Evolutionary conservation across 176 grass and related monocot species (phyloP), one percentile per base, ranked within the genome.

Genomic region (Hordeum marinum): DNA sequence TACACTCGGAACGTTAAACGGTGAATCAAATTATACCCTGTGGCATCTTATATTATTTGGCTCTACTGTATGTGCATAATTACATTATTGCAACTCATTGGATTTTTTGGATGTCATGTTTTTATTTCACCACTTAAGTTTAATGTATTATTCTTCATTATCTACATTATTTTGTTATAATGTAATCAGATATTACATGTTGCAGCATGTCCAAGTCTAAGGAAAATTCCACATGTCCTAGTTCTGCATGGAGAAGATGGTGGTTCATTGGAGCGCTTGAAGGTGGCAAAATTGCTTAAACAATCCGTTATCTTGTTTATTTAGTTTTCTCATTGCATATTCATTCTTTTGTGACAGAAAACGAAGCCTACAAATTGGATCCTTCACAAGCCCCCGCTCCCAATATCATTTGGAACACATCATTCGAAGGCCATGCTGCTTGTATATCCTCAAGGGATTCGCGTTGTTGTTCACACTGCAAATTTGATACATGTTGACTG

Each of bases 401-500:
- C 93, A 83, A 98, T 98, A 83, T 90, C 96, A 81, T 98, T 92
- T 92, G 96, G 96, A 87, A 98, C 96, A 80, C 93, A 98, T 87
- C 93, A 98, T 85, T 95, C 89, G n/a, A 98, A 95, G 88, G 93
- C 93, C 42, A 94, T 98, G 89, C 78, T 98, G 74, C 93, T 98
- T 83, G 88, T 98, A 72, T 98, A 98, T 78, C 88, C 89, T 82
- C 76, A 63, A 89, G 96, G 96, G 29, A 83, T 98, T 52, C 89
- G 91, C 58, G 80, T 98, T 92, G 93, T 94, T 87, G 91, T 98
- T 55, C 96, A 98, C 81, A 95, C 96, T 57, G 91, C 96, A 83
- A 98, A 98, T 94, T 77, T 95, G 86, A 98, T 98, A 81, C 60
- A 95, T 75, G 93, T 98, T 80, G 96, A 98, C 85, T 98, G 96